These are phyloP conservation scores for Diospyros kaki DNA, from an alignment of 148 eudicot species.

Conservation along the genomic window DNA sequence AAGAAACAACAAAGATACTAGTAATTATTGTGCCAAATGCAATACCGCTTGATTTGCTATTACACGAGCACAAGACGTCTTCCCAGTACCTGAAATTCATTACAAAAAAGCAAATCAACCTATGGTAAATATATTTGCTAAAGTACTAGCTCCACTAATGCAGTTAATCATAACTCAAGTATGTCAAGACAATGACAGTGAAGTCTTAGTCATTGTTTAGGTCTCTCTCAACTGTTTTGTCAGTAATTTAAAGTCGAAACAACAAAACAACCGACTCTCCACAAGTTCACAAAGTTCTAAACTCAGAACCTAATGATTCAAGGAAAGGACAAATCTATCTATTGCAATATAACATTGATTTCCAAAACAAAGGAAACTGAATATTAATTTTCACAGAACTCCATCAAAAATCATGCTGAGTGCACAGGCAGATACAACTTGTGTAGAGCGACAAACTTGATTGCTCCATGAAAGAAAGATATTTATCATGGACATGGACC, in stretches of 20 bases:
- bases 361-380: not conserved
- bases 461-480: not conserved
- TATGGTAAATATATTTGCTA: not conserved
- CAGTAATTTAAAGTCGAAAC: not conserved
- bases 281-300: not conserved
- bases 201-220: slow-evolving; percentile 1
- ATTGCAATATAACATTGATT: not conserved
- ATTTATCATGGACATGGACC: not conserved
- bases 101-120: slow-evolving; percentile 8
- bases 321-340: not conserved
- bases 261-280: not conserved
- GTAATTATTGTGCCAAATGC: slow-evolving; percentile 1
- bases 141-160: not conserved
- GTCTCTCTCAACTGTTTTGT: not conserved
- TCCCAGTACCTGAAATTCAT: slow-evolving; percentile 88
- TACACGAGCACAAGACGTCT: slow-evolving; percentile 97
- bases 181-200: not conserved
- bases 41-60: slow-evolving; percentile 91
- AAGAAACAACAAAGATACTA: not conserved
- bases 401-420: not conserved
- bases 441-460: not conserved
- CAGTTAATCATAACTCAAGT: not conserved
- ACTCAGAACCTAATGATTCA: not conserved
- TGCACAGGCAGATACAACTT: not conserved
- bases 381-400: not conserved